phyloP scores from a whole-genome alignment of 768 basidiomycete species.

The Phanerodontia chrysosporium region DNA sequence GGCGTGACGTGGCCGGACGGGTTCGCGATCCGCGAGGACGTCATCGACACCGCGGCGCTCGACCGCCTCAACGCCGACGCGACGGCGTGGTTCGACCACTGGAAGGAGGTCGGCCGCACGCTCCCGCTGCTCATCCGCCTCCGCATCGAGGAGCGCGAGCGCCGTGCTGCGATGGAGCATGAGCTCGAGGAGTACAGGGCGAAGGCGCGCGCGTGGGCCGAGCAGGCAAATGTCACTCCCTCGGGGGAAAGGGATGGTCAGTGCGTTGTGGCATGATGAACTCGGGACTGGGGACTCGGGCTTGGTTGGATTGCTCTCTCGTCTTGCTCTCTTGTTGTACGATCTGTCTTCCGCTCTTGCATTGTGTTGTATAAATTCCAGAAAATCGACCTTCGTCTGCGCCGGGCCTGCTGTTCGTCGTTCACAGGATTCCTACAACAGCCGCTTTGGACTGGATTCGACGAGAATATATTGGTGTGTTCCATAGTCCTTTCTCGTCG shows the following conservation, averaged over 20 bases:
- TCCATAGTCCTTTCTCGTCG: no score
- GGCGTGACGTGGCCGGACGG: slow-evolving; percentile 47
- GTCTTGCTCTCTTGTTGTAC: no score
- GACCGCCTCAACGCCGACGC: slow-evolving; percentile 8
- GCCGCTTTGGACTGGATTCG: no score
- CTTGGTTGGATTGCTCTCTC: no score
- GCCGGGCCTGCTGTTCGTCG: no score
- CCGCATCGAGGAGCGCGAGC: slow-evolving; percentile 40
- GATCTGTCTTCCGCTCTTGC: no score
- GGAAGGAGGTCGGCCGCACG: slow-evolving; percentile 39
- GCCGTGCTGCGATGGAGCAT: slow-evolving; percentile 32
- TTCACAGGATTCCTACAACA: no score
- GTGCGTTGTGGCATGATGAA: background rate
- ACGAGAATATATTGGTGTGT: no score
- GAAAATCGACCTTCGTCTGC: no score
- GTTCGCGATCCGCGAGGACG: slow-evolving; percentile 9
- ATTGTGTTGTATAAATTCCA: no score
- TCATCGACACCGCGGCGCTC: slow-evolving; percentile 2
- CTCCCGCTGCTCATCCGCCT: slow-evolving; percentile 42
- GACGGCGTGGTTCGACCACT: slow-evolving; percentile 27
- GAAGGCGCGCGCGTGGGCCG: background rate
- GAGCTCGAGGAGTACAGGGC: slow-evolving; percentile 48
- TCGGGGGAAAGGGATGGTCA: background rate
- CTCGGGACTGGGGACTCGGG: no score
- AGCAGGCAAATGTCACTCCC: background rate